A percentile compares a stretch with the other conserved stretches of the same genome.
phyloP scores from a whole-genome alignment of 192 early-diverging fungal species.

The Coemansia sp. region DNA sequence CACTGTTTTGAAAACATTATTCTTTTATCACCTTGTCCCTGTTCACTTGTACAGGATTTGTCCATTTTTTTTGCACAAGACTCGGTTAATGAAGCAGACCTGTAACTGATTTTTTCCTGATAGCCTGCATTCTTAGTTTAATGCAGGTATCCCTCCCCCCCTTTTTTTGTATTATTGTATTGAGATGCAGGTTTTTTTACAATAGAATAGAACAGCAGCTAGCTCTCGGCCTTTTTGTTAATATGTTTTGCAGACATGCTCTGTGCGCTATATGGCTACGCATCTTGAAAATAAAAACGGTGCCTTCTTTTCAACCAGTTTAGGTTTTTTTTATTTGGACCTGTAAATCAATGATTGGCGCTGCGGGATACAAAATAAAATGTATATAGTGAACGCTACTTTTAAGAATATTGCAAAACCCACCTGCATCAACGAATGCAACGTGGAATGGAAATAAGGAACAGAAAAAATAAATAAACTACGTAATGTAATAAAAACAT shows the following conservation, averaged over 20 bases:
- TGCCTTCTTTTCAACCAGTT: no score
- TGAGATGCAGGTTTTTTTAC: no score
- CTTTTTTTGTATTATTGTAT: no score
- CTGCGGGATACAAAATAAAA: no score
- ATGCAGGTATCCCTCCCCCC: not conserved
- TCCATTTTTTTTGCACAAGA: not conserved
- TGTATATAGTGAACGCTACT: not conserved
- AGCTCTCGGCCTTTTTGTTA: no score
- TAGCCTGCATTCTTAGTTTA: not conserved
- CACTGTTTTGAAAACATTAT: not conserved
- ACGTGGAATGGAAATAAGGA: not conserved
- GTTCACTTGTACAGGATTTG: not conserved
- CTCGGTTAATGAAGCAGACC: not conserved
- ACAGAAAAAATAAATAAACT: no score
- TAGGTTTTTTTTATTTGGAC: no score
- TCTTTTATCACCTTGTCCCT: not conserved
- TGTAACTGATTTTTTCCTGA: not conserved
- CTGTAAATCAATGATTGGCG: no score
- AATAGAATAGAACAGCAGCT: no score
- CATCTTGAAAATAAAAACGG: no score
- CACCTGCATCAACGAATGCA: not conserved
- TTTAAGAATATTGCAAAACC: not conserved
- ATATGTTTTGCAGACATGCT: no score
- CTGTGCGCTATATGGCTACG: no score
- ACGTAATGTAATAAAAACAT: not conserved